Evolutionary conservation across 1,139 yeast genomes (phyloP).

Genomic region (Tardiomyces digboiensis): DNA sequence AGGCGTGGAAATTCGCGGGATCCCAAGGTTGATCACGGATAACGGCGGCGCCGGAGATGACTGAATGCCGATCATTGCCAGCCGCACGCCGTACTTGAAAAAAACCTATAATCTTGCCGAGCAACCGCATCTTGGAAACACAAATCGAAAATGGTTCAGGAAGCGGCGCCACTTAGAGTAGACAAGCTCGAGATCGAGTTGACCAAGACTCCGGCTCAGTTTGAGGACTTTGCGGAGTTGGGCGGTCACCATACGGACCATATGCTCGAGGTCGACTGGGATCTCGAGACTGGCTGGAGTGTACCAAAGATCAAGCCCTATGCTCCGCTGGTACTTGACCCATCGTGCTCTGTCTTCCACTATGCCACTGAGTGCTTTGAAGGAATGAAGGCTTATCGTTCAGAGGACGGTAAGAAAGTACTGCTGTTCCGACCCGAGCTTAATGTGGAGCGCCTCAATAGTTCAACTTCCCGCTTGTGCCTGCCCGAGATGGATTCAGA

Average conservation of each 20-base stretch:
- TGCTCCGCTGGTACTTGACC: constrained; percentile 66
- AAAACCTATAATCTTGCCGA: too few relatives aligned
- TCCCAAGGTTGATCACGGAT: too few relatives aligned
- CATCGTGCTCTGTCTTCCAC: constrained; percentile 84
- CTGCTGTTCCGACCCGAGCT: constrained; percentile 85
- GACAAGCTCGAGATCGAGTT: not conserved
- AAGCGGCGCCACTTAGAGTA: not conserved
- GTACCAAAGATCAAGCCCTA: constrained; percentile 81
- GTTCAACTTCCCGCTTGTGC: constrained; percentile 78
- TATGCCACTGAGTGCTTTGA: constrained; percentile 94
- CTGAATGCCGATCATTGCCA: too few relatives aligned
- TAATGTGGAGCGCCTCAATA: constrained; percentile 88
- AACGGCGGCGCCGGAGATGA: too few relatives aligned
- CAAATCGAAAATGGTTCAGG: not conserved
- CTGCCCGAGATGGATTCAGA: constrained; percentile 77
- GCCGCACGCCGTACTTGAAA: too few relatives aligned
- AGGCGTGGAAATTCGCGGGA: too few relatives aligned
- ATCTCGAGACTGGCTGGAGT: constrained; percentile 72
- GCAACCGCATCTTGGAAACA: too few relatives aligned
- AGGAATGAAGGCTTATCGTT: constrained; percentile 89
- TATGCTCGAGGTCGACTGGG: constrained; percentile 86
- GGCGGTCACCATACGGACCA: constrained; percentile 92
- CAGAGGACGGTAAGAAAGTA: constrained; percentile 43
- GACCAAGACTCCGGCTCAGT: not conserved
- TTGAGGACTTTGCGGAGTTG: constrained; percentile 20